These are phyloP conservation scores for Xylaria castorea DNA, from an alignment of 495 filamentous ascomycete species.

Conservation along the genomic window DNA sequence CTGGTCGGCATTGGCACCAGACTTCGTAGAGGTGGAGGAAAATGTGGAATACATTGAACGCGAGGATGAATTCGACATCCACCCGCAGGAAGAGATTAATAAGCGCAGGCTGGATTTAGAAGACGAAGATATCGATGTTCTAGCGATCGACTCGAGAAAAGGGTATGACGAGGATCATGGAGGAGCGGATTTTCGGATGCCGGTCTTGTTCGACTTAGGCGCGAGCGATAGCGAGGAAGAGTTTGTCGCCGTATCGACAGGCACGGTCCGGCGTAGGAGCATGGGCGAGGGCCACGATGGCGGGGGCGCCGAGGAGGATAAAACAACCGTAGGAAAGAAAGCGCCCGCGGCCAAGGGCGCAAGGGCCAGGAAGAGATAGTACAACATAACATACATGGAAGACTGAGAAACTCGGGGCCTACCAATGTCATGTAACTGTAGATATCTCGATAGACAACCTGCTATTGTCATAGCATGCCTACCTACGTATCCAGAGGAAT, in stretches of 20 bases:
- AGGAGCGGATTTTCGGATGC: constrained; percentile 73
- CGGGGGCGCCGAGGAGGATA: constrained; percentile 48
- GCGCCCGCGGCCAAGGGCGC: constrained; percentile 32
- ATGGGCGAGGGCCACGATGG: constrained; percentile 53
- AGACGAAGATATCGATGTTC: constrained; percentile 83
- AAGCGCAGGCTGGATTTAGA: constrained; percentile 88
- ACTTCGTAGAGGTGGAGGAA: constrained; percentile 97
- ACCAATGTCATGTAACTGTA: background rate
- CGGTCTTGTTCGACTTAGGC: constrained; percentile 81
- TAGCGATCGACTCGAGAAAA: constrained; percentile 74
- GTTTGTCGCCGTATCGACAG: constrained; percentile 81
- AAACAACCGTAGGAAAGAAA: constrained; percentile 42
- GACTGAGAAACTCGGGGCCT: background rate
- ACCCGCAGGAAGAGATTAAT: constrained; percentile 92
- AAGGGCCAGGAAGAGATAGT: constrained; percentile 40
- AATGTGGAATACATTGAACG: constrained; percentile 95
- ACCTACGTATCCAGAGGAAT: background rate
- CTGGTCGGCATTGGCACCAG: constrained; percentile 95
- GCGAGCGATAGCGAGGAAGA: constrained; percentile 84
- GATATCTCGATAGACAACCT: background rate
- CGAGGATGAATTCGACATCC: constrained; percentile 98
- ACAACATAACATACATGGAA: background rate
- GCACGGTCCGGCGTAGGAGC: constrained; percentile 81
- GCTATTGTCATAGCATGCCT: background rate
- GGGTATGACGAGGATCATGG: constrained; percentile 62